Evolutionary conservation across 805 yeast species (phyloP), one percentile per base, ranked within the genome.

Genomic region (Wickerhamiella hasegawae): DNA sequence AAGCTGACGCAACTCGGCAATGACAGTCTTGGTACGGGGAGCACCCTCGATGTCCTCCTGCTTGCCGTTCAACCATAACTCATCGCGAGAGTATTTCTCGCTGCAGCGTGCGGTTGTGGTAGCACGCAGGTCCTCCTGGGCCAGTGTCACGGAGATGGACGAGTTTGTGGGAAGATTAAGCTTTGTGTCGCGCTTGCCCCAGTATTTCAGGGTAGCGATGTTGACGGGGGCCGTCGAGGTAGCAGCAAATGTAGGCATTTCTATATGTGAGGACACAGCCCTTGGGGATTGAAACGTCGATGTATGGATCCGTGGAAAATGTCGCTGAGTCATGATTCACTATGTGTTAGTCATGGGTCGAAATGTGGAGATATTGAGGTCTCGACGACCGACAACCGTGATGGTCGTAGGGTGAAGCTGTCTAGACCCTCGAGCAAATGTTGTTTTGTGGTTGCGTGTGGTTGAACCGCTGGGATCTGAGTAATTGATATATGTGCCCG

Each of bases 151-250:
- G 17, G 95, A 82, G 46, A 90, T 84, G 20, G 96, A 84, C 10
- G 93, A 80, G 63, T 90, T 90, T 36, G 99, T 90, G 33, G 99
- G 99, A 35, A 90, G 65, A 53, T 90, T 90, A 51, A 90, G 70
- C 32, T 66, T 63, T 43, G 73, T 76, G 59, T 90, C 97, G 53
- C 98, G 72, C 60, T 90, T 90, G 33, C 99, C 99, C 99, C 99
- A 90, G 64, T 90, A 90, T 61, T 90, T 90, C 45, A 90, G 68
- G 27, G 97, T 90, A 74, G 98, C 98, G 58, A 87, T 87, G 58
- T 87, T 87, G 36, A 87, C 98, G 12, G 98, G 98, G 3, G 98
- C 97, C 29, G 96, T 83, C 33, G 80, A 75, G 4, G 94, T 73
- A 8, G 94, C 90, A 9, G 15, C 22, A 19, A 5, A 18, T 11